Base-by-base conservation (phyloP, 768 basidiomycete species). In the Mycena latifolia region DNA sequence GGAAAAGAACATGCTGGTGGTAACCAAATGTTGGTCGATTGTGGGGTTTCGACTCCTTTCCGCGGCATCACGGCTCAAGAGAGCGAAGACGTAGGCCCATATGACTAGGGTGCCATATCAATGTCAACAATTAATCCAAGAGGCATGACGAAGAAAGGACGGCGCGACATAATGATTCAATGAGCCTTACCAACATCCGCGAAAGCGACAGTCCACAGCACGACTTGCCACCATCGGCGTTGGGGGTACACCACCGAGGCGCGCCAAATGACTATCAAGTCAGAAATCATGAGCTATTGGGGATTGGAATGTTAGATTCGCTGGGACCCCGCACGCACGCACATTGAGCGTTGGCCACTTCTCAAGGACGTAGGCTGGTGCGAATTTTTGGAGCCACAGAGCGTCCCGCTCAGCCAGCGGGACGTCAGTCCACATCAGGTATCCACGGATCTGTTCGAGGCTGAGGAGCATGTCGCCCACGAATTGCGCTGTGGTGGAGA, bases 211-310 rank as follows among this genome's bases (percentile, higher is more conserved):
- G 47, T 17, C 50, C 46, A 54, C 17, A 66, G 41, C 5, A n/a
- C 27, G 5, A 51, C 9, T 20, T 46, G 58, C 31, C n/a, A 18
- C 45, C 43, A 51, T n/a, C 58, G 54, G 25, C 29, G 28, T 3
- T 24, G 22, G 6, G 46, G 6, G n/a, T 53, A 51, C 22, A 66
- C 24, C 10, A 66, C 65, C 5, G 52, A 61, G 24, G 65, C 65
- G 22, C 65, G 65, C 65, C 65, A 66, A 17, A 66, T 51, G 5
- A 66, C 65, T 27, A 66, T 55, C 17, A 52, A 33, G 54, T 66
- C 65, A n/a, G 65, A 66, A 20, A 66, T 51, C 27, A 61, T 41
- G 33, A 66, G 61, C 65, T 66, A 39, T 55, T 28, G 15, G 6
- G 54, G 17, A 39, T 41, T 43, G 43, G 43, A n/a, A n/a, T n/a